phyloP scores from a whole-genome alignment of 225 moss, liverwort and hornwort genomes.

The Polytrichum formosum region DNA sequence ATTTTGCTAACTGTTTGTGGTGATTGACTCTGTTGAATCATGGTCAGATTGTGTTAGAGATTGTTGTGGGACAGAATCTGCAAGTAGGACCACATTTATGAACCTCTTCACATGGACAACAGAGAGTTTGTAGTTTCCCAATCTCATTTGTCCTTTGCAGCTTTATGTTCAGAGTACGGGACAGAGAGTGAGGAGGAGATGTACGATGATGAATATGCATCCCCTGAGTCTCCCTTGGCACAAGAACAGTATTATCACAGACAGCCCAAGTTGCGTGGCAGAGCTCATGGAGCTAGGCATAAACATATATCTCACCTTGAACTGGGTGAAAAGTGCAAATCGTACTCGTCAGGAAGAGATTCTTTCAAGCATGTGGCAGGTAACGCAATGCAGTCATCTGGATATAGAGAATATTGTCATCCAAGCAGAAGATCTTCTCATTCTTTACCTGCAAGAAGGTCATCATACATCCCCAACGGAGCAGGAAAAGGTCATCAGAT shows the following conservation, averaged over 20 bases:
- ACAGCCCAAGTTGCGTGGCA: slow-evolving; percentile 36
- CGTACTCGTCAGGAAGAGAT: slow-evolving; percentile 20
- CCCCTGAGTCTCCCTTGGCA: slow-evolving; percentile 14
- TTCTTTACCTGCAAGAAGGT: slow-evolving; percentile 13
- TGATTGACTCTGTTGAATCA: neutral
- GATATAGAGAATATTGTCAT: slow-evolving; percentile 22
- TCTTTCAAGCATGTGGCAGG: slow-evolving; percentile 9
- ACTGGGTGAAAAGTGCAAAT: slow-evolving; percentile 23
- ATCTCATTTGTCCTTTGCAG: slow-evolving; percentile 1
- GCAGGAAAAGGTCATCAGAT: slow-evolving; percentile 47
- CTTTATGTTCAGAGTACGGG: slow-evolving; percentile 28
- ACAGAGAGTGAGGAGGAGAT: slow-evolving; percentile 37
- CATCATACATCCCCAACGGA: slow-evolving; percentile 21
- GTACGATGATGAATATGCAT: slow-evolving; percentile 17
- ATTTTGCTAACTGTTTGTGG: neutral
- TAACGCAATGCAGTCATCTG: slow-evolving; percentile 18
- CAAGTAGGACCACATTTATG: too few relatives aligned
- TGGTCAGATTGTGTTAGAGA: neutral
- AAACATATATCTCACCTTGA: slow-evolving; percentile 17
- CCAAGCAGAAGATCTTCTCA: slow-evolving; percentile 20
- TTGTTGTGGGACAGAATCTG: too few relatives aligned
- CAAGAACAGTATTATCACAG: slow-evolving; percentile 16
- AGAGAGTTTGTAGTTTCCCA: too few relatives aligned
- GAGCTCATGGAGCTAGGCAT: slow-evolving; percentile 31
- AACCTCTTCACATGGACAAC: too few relatives aligned